These are phyloP conservation scores for Lactarius psammicola DNA, from an alignment of 768 basidiomycete species.

Conservation along the genomic window DNA sequence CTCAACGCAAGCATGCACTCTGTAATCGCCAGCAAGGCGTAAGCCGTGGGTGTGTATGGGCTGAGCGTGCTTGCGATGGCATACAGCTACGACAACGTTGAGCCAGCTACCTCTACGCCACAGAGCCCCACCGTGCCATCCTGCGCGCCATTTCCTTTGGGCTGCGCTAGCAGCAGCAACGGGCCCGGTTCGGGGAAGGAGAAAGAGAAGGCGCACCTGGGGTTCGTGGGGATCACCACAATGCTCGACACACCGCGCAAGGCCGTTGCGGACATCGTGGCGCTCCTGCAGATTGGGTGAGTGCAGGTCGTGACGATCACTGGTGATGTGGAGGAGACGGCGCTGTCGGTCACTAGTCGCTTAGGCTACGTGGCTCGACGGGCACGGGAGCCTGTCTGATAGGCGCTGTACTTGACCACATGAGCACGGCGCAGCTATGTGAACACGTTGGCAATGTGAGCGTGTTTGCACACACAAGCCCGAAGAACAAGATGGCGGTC, in stretches of 20 bases:
- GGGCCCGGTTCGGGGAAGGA: conserved; percentile 32
- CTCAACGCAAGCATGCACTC: conserved; percentile 68
- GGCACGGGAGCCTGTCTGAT: conserved; percentile 40
- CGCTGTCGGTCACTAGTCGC: conserved; percentile 82
- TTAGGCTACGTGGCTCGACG: conserved; percentile 74
- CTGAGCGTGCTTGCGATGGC: conserved; percentile 91
- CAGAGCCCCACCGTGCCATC: conserved; percentile 27
- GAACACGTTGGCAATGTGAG: conserved; percentile 79
- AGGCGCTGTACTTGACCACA: conserved; percentile 68
- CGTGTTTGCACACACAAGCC: conserved; percentile 94
- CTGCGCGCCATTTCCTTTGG: conserved; percentile 31
- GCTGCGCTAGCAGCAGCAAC: conserved; percentile 26
- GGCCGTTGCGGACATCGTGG: conserved; percentile 87
- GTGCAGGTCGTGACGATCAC: conserved; percentile 98
- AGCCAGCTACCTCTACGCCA: conserved; percentile 34
- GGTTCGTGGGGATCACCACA: conserved; percentile 91
- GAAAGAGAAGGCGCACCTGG: conserved; percentile 48
- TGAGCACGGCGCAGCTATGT: conserved; percentile 76
- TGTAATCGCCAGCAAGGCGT: conserved; percentile 69
- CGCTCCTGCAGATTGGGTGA: conserved; percentile 74
- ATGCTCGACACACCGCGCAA: conserved; percentile 94
- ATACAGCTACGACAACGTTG: conserved; percentile 69
- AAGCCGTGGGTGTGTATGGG: conserved; percentile 67
- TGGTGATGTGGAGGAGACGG: conserved; percentile 90
- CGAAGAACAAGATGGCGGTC: conserved; percentile 97